Conservation (phyloP, 2,329 filamentous ascomycete species). For the Aspergillus sp. region DNA sequence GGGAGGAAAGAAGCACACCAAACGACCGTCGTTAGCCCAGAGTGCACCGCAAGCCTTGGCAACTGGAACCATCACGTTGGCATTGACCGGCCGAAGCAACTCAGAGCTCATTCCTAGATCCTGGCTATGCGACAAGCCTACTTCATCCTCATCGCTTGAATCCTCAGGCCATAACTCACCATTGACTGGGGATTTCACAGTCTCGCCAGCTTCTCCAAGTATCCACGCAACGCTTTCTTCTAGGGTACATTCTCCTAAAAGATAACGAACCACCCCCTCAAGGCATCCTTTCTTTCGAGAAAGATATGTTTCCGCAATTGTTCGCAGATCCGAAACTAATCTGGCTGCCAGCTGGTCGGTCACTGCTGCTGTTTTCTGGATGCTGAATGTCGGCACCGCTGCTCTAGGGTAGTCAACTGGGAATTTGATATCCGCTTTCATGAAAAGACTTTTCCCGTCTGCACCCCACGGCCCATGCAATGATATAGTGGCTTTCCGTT, state of each 20-base stretch:
- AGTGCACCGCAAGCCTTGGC: constrained; percentile 51
- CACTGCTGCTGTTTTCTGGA: constrained; percentile 52
- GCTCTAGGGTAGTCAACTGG: constrained; percentile 48
- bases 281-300: constrained; percentile 48
- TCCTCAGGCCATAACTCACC: constrained; percentile 56
- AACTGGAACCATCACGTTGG: constrained; percentile 57
- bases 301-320: constrained; percentile 49
- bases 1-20: constrained; percentile 51
- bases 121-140: constrained; percentile 35
- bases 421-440: constrained; percentile 52
- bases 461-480: constrained; percentile 54
- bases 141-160: constrained; percentile 74
- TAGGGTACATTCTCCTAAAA: constrained; percentile 51
- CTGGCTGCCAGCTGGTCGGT: constrained; percentile 43
- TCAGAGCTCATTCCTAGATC: constrained; percentile 44
- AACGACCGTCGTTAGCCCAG: constrained; percentile 50
- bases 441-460: constrained; percentile 44
- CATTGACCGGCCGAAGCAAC: constrained; percentile 46
- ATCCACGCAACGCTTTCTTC: constrained; percentile 49
- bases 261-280: constrained; percentile 54
- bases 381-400: constrained; percentile 43
- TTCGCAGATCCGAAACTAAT: constrained; percentile 44
- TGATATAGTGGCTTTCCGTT: constrained; percentile 47
- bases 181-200: constrained; percentile 36
- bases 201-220: constrained; percentile 50